Evolutionary conservation across 116 monocot species (phyloP).

Genomic region (Trichopus zeylanicus): DNA sequence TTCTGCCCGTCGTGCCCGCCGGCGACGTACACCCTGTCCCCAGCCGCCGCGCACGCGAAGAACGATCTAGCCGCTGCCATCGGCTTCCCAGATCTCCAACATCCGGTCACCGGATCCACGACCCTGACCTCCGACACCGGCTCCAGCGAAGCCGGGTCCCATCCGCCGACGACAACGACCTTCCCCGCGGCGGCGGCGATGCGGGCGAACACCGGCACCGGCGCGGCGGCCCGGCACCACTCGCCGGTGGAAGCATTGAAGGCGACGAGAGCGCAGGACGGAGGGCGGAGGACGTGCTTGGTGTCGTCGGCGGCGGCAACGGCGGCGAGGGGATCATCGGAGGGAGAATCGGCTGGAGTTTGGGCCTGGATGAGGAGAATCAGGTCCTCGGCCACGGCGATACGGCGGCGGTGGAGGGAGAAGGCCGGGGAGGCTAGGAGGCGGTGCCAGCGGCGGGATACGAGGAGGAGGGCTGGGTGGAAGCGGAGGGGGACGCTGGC

Average conservation of each 20-base stretch:
- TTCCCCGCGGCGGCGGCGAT: slow-evolving; percentile 29
- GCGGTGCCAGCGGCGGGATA: slow-evolving; percentile 43
- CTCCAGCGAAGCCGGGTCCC: slow-evolving; percentile 47
- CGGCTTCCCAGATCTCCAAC: slow-evolving; percentile 36
- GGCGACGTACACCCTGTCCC: slow-evolving; percentile 35
- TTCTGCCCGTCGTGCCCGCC: slow-evolving; percentile 75
- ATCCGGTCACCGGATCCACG: slow-evolving; percentile 24
- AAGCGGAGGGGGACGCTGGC: slow-evolving; percentile 39
- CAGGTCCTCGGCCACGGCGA: slow-evolving; percentile 40
- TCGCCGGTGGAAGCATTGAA: slow-evolving; percentile 30
- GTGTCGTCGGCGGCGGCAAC: too few species aligned
- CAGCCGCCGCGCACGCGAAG: slow-evolving; percentile 26
- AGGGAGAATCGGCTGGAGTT: background rate
- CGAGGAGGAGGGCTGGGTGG: slow-evolving; percentile 23
- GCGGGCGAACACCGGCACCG: slow-evolving; percentile 56
- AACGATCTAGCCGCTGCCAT: slow-evolving; percentile 38
- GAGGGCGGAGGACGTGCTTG: background rate
- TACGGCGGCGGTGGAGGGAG: slow-evolving; percentile 19
- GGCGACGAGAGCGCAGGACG: slow-evolving; percentile 23
- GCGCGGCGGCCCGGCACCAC: slow-evolving; percentile 25
- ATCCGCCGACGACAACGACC: slow-evolving; percentile 58
- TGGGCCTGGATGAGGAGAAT: slow-evolving; percentile 50
- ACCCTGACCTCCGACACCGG: slow-evolving; percentile 36
- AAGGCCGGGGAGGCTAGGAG: slow-evolving; percentile 22
- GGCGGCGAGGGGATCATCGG: background rate